Percentiles rank a stretch among this genome's conserved stretches.
phyloP scores from a whole-genome alignment of 345 rosid species.

The Euphorbia tirucalli region DNA sequence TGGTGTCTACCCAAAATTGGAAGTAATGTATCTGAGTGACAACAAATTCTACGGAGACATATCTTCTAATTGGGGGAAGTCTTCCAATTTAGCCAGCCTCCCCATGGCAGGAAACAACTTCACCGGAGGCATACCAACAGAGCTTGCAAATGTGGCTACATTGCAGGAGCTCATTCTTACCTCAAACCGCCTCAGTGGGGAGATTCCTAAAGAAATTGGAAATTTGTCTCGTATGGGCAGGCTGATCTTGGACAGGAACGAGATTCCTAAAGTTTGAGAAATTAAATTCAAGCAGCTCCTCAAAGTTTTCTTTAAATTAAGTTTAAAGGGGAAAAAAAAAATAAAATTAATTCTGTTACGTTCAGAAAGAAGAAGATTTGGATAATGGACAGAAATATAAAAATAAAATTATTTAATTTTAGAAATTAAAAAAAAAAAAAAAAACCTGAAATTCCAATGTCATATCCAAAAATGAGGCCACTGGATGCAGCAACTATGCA shows the following conservation, averaged over 20 bases:
- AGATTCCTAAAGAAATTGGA: conserved; percentile 35
- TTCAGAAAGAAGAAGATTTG: too few relatives aligned
- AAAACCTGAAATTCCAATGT: conserved; percentile 79
- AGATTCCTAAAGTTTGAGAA: too few relatives aligned
- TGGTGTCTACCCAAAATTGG: too few relatives aligned
- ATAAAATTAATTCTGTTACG: too few relatives aligned
- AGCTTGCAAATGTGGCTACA: conserved; percentile 20
- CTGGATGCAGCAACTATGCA: conserved; percentile 80
- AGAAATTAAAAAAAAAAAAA: too few relatives aligned
- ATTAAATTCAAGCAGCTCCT: too few relatives aligned
- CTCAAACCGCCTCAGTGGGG: conserved; percentile 30
- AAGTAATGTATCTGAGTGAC: too few relatives aligned
- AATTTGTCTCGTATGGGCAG: background rate
- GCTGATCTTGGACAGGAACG: conserved; percentile 20
- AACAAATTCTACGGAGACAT: conserved; percentile 31
- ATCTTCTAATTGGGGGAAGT: conserved; percentile 15
- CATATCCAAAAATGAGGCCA: conserved; percentile 86
- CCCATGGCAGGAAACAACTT: conserved; percentile 24
- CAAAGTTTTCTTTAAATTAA: too few relatives aligned
- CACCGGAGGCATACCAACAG: conserved; percentile 30
- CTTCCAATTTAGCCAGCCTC: conserved; percentile 7
- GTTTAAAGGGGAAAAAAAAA: too few relatives aligned
- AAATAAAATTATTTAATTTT: too few relatives aligned
- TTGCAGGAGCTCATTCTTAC: conserved; percentile 36
- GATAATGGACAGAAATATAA: too few relatives aligned